Evolutionary conservation across 2,329 filamentous ascomycete species (phyloP), one percentile per base, ranked within the genome.

Genomic region (Pseudogymnoascus sp.): DNA sequence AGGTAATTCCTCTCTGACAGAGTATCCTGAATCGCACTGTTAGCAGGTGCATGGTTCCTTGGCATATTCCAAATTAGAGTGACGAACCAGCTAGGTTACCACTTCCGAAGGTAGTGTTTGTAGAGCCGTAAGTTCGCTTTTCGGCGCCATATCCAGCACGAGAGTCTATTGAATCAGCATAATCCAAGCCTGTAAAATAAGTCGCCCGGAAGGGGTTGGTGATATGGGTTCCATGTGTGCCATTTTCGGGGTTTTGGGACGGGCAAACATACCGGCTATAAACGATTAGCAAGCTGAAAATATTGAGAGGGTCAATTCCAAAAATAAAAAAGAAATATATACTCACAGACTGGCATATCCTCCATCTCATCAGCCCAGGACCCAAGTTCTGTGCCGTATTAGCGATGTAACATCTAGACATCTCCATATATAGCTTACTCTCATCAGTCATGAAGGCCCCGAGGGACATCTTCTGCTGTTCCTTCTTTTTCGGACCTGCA

Each of bases 341-440:
- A 71, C 72, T 72, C 66, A 74, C 72, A 72, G 67, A 73, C 70
- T 70, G 72, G 72, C 69, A 72, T 73, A 67, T 96, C 92, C 78
- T 99, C 95, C 80, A 99, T 96, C 76, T 99, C 95, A 80, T 99
- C 96, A 72, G 95, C 95, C 95, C 95, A 99, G 70, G 95, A 97
- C 74, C 93, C 92, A 74, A 88, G 83, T 72, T 84, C 87, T 89
- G 72, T 60, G 60, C 66, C 62, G 67, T 66, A 65, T 71, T 65
- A 73, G 69, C 67, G 52, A 70, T 80, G 82, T 68, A 79, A 81
- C 68, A 78, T 79, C 81, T 61, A 58, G 33, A 64, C 37, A 67
- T 72, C 75, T 67, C 74, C 69, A 66, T 61, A 60, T 63, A 59
- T 59, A 60, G 82, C 91, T 79, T 84, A 97, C 93, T 88, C 78